These are phyloP conservation scores for Cucurbita ficifolia DNA, from an alignment of 306 rosid species.

Conservation along the genomic window DNA sequence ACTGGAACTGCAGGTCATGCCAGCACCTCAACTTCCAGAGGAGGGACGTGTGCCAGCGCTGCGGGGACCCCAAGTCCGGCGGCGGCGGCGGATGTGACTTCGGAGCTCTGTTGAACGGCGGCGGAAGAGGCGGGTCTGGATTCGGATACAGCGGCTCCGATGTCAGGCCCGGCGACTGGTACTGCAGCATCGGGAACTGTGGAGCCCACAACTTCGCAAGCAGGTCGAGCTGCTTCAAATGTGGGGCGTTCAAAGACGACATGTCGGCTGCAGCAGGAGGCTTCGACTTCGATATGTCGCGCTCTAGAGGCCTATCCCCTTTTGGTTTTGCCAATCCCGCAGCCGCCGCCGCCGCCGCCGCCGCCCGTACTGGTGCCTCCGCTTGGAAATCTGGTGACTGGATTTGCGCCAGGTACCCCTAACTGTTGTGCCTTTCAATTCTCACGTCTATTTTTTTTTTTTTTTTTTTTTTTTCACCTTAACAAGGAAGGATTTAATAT, in stretches of 20 bases:
- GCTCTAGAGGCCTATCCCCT: constrained; percentile 6
- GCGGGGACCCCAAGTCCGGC: constrained; percentile 61
- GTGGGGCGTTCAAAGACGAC: constrained; percentile 88
- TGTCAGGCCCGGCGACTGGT: constrained; percentile 93
- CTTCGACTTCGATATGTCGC: constrained; percentile 9
- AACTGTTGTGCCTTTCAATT: no score
- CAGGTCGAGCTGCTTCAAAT: constrained; percentile 94
- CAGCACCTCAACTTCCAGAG: constrained; percentile 93
- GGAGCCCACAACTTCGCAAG: constrained; percentile 92
- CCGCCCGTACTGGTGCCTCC: constrained; percentile 21
- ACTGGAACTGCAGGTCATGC: constrained; percentile 97
- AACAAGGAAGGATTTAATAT: no score
- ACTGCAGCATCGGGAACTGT: constrained; percentile 56
- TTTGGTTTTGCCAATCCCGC: constrained; percentile 18
- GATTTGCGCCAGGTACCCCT: constrained; percentile 70
- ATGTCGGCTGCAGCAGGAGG: constrained; percentile 13
- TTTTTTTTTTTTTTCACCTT: no score
- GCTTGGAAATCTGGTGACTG: constrained; percentile 99
- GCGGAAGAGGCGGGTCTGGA: constrained; percentile 55
- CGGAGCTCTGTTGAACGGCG: constrained; percentile 29
- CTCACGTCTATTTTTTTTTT: no score
- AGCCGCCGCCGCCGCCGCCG: no score
- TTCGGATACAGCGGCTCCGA: constrained; percentile 59
- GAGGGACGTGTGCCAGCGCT: constrained; percentile 87
- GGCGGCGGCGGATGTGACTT: constrained; percentile 27